Percentiles rank a stretch among this genome's conserved stretches.
Conservation (phyloP, 495 filamentous ascomycete genomes). For the Lasiosphaeria ovina region DNA sequence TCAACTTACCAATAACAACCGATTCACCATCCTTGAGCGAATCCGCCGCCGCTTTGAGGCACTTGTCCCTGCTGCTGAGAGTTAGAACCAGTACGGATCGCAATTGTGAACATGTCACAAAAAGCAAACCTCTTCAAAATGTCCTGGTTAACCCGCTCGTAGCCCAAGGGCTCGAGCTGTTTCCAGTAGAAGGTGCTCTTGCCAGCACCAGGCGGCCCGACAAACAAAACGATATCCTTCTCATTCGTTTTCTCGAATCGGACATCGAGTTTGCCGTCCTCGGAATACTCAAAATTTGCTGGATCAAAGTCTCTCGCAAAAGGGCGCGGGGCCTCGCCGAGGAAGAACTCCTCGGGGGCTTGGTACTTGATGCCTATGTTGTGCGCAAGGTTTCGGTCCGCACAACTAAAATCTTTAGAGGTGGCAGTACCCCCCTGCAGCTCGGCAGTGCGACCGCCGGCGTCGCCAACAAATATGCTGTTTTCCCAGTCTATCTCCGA, state of each 20-base stretch:
- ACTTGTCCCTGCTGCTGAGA: slow-evolving; percentile 57
- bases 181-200: slow-evolving; percentile 90
- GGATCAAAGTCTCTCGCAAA: slow-evolving; percentile 69
- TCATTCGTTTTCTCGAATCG: slow-evolving; percentile 61
- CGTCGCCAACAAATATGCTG: slow-evolving; percentile 90
- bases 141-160: slow-evolving; percentile 89
- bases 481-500: slow-evolving; percentile 60
- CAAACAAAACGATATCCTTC: slow-evolving; percentile 78
- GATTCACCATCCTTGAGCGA: slow-evolving; percentile 61
- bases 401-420: slow-evolving; percentile 64
- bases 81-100: slow-evolving; percentile 1
- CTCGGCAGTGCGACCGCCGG: slow-evolving; percentile 53
- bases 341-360: slow-evolving; percentile 91
- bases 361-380: slow-evolving; percentile 78
- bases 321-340: slow-evolving; percentile 58
- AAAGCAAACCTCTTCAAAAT: slow-evolving; percentile 66
- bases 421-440: slow-evolving; percentile 22
- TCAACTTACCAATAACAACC: slow-evolving; percentile 61
- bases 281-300: slow-evolving; percentile 30
- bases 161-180: slow-evolving; percentile 73
- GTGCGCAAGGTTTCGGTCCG: slow-evolving; percentile 78
- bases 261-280: slow-evolving; percentile 18
- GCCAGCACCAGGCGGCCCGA: slow-evolving; percentile 82
- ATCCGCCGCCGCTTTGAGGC: slow-evolving; percentile 71
- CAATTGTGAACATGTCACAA: not conserved